Base-by-base conservation (phyloP, 2,329 filamentous ascomycete species). In the Sporothrix luriei region DNA sequence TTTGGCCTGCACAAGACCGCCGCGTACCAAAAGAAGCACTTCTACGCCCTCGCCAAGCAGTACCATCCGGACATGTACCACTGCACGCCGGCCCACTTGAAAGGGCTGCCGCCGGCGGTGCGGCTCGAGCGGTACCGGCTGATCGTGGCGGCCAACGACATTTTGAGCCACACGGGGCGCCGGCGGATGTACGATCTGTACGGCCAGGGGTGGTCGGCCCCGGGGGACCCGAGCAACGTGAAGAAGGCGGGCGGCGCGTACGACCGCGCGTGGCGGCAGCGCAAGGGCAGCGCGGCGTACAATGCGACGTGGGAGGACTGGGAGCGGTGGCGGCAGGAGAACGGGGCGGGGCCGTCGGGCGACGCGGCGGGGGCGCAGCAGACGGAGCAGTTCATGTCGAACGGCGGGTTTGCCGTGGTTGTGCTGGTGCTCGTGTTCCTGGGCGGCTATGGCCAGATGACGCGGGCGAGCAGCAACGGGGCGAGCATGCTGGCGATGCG, bases 221-320 rank as follows among this genome's bases (percentile, higher is more conserved):
- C 40, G 11, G 2, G 40, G 11, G 40, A 13, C 40, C 33, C 1
- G 9, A 75, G 21, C 33, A 38, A 40, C 21, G 19, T 14, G n/a
- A 26, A 29, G 24, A 21, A 43, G 7, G 81, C 79, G 64, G 87
- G 90, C 90, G 67, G 76, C 81, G 73, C 77, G 80, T 77, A 76
- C n/a, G 82, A 87, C 72, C 78, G 76, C 29, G 76, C 78, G 4
- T 89, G 86, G 86, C 82, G 85, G 48, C 75, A 80, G 16, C 77
- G 77, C 46, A 81, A 82, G 0, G 82, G 82, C 29, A 85, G 79
- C 68, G 78, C 86, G 14, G 84, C 84, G 66, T 80, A 81, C 74
- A 98, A 98, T 78, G 95, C 93, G 0, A 98, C 95, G 0, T 99
- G 95, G 95, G 95, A 99, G 78, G 95, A 99, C 78, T 97, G 94